Percentiles rank a stretch among this genome's conserved stretches.
Conservation (phyloP, 169 alveolate species). For the Plasmodium chabaudi region DNA sequence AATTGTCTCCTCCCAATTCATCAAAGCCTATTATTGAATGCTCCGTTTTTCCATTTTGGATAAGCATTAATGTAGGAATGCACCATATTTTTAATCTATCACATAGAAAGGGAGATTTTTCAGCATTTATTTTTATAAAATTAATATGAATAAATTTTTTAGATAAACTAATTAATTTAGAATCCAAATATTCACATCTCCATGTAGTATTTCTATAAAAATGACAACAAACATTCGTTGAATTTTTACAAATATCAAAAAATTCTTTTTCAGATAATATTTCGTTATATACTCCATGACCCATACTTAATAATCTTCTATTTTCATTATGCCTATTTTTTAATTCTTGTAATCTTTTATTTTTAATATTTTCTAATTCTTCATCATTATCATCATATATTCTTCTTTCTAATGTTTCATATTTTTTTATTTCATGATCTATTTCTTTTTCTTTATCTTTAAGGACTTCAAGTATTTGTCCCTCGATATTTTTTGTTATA, state of each 20-base stretch:
- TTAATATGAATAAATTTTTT: constrained; percentile 79
- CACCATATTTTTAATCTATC: constrained; percentile 88
- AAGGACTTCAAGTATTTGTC: constrained; percentile 74
- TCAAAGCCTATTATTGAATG: constrained; percentile 86
- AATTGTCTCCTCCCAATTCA: constrained; percentile 84
- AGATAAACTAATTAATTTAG: constrained; percentile 78
- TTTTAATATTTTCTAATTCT: constrained; percentile 79
- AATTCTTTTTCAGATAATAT: constrained; percentile 84
- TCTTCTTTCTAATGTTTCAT: constrained; percentile 78
- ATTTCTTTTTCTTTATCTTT: constrained; percentile 84
- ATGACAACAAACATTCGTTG: constrained; percentile 82
- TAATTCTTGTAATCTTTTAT: constrained; percentile 81
- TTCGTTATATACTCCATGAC: constrained; percentile 83
- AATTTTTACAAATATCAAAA: constrained; percentile 82
- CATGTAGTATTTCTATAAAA: constrained; percentile 86
- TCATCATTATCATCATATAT: constrained; percentile 81
- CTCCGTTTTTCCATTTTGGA: constrained; percentile 82
- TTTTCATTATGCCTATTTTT: constrained; percentile 79
- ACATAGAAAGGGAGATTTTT: constrained; percentile 84
- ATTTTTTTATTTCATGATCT: constrained; percentile 78
- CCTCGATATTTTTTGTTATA: constrained; percentile 66
- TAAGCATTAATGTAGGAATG: constrained; percentile 84
- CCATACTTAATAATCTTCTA: constrained; percentile 78
- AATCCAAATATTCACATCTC: constrained; percentile 83
- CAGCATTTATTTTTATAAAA: constrained; percentile 84